These are phyloP conservation scores for Aspergillus olivimuriae DNA, from an alignment of 495 filamentous ascomycete species.

Conservation along the genomic window DNA sequence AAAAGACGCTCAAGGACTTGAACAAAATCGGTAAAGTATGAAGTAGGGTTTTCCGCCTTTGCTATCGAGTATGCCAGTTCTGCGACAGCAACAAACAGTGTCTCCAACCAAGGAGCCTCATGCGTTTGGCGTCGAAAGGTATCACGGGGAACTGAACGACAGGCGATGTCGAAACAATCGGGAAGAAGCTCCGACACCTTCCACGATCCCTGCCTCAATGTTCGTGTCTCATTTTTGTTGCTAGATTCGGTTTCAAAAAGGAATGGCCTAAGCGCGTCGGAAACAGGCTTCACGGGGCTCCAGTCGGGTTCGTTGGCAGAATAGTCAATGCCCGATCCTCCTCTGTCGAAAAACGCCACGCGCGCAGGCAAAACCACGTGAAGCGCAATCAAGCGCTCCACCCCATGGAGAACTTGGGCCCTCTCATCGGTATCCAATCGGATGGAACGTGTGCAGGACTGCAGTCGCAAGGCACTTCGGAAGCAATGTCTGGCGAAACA, in stretches of 20 bases:
- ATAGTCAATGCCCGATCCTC: constrained; percentile 41
- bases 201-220: constrained; percentile 18
- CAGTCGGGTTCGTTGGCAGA: constrained; percentile 39
- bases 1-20: constrained; percentile 35
- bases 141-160: constrained; percentile 46
- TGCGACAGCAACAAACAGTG: constrained; percentile 52
- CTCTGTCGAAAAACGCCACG: constrained; percentile 42
- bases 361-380: constrained; percentile 67
- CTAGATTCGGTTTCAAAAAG: constrained; percentile 19
- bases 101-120: constrained; percentile 61
- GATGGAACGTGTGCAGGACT: constrained; percentile 26
- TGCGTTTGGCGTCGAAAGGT: constrained; percentile 48
- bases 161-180: constrained; percentile 52
- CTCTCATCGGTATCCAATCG: constrained; percentile 36
- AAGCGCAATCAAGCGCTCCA: constrained; percentile 60
- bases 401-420: constrained; percentile 27
- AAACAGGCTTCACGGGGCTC: constrained; percentile 38
- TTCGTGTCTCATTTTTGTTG: constrained; percentile 1
- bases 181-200: constrained; percentile 27
- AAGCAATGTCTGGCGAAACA: constrained; percentile 36
- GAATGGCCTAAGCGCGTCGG: constrained; percentile 35
- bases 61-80: constrained; percentile 37
- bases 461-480: constrained; percentile 31
- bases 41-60: constrained; percentile 26
- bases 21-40: constrained; percentile 30